Evolutionary conservation across 2,329 filamentous ascomycete genomes (phyloP).

Genomic region (Pseudogymnoascus sp.): DNA sequence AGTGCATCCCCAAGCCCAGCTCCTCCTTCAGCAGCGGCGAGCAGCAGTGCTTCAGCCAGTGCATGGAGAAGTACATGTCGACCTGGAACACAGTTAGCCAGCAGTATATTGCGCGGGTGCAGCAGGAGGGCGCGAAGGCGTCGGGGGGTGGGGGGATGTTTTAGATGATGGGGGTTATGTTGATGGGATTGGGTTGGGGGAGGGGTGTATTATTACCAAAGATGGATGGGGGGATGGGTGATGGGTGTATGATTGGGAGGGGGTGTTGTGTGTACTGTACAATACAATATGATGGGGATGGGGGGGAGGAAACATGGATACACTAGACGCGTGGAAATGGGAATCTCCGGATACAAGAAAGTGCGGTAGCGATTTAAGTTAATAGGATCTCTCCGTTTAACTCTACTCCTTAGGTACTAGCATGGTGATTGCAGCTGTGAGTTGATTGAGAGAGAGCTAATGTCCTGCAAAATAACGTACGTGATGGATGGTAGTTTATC

Average conservation of each 20-base stretch:
- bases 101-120: slow-evolving; percentile 49
- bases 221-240: not conserved
- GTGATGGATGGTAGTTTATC: no score
- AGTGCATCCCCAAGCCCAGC: slow-evolving; percentile 66
- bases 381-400: no score
- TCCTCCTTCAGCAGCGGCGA: slow-evolving; percentile 60
- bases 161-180: not conserved
- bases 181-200: not conserved
- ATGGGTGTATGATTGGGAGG: not conserved
- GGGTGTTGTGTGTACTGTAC: not conserved
- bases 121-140: slow-evolving; percentile 23
- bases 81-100: slow-evolving; percentile 70
- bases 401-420: no score
- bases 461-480: no score
- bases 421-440: no score
- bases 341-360: not conserved
- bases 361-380: no score
- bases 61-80: slow-evolving; percentile 80
- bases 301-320: not conserved
- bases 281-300: not conserved
- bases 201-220: not conserved
- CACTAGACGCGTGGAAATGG: not conserved
- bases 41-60: slow-evolving; percentile 62
- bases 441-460: no score
- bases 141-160: slow-evolving; percentile 15